Percentiles rank a stretch among this genome's conserved stretches.
Evolutionary conservation across 495 filamentous ascomycete species (phyloP).

Genomic region (Trichoderma parareesei): DNA sequence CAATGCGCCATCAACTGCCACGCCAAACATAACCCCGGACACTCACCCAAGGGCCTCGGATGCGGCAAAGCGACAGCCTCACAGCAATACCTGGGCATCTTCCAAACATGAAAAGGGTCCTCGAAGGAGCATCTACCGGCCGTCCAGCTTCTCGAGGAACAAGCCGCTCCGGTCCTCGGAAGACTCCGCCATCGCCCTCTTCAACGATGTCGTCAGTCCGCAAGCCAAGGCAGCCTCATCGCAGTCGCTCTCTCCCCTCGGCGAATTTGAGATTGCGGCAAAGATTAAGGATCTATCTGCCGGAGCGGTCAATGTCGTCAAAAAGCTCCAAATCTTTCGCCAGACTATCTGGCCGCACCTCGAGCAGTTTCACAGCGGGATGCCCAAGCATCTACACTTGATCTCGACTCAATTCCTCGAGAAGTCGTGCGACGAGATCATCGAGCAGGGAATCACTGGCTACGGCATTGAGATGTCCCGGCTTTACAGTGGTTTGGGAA

Average conservation of each 20-base stretch:
- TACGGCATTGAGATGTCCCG: background rate
- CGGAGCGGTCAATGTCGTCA: background rate
- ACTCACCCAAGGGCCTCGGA: background rate
- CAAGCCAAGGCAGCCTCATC: background rate
- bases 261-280: conserved; percentile 5
- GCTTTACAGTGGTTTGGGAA: background rate
- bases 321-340: background rate
- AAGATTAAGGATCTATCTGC: background rate
- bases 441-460: conserved; percentile 16
- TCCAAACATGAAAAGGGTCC: background rate
- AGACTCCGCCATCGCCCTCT: conserved; percentile 8
- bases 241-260: background rate
- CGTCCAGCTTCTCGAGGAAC: background rate
- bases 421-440: conserved; percentile 25
- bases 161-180: background rate
- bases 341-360: background rate
- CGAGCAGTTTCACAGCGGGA: background rate
- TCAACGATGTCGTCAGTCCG: conserved; percentile 9
- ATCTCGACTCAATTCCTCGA: conserved; percentile 15
- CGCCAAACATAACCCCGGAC: background rate
- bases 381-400: conserved; percentile 2
- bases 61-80: background rate
- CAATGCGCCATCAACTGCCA: background rate
- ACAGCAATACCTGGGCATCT: background rate
- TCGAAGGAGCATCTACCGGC: background rate